A percentile compares a stretch with the other conserved stretches of the same genome.
phyloP scores from a whole-genome alignment of 202 grass and related monocot species.

The Elaeis oleifera region DNA sequence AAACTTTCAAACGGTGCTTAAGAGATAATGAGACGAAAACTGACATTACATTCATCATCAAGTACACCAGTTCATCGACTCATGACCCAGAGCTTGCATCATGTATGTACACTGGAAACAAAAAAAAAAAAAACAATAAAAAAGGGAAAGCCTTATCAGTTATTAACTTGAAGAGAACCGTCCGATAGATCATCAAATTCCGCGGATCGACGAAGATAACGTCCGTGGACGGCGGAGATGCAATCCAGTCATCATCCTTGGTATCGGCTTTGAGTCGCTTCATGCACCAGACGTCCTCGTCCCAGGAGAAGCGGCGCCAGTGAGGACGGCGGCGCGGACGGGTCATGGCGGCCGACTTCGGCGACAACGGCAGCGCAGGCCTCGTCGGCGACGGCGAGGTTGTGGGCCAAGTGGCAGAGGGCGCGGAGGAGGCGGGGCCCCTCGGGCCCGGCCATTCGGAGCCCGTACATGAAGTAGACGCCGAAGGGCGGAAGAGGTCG shows the following conservation, averaged over 20 bases:
- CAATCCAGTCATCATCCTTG: conserved; percentile 19
- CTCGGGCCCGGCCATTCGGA: conserved; percentile 43
- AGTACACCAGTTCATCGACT: no score
- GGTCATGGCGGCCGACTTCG: conserved; percentile 40
- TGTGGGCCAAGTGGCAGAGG: conserved; percentile 55
- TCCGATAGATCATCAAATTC: conserved; percentile 17
- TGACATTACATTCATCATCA: no score
- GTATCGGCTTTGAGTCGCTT: conserved; percentile 28
- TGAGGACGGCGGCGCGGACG: conserved; percentile 31
- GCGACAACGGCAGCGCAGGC: conserved; percentile 28
- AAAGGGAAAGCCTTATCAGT: no score
- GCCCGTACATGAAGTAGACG: conserved; percentile 55
- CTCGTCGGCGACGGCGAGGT: conserved; percentile 39
- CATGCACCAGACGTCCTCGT: conserved; percentile 80
- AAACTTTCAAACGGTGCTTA: no score
- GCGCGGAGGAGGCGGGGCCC: conserved; percentile 44
- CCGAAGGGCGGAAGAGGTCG: conserved; percentile 62
- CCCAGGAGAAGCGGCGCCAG: conserved; percentile 61
- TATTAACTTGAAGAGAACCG: neutral
- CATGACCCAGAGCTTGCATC: no score
- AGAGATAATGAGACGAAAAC: no score
- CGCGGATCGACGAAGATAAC: conserved; percentile 66
- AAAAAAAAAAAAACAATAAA: no score
- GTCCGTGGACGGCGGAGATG: conserved; percentile 13
- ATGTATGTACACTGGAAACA: no score